These are phyloP conservation scores for Colletotrichum phormii DNA, from an alignment of 2,329 filamentous ascomycete species.

Conservation along the genomic window DNA sequence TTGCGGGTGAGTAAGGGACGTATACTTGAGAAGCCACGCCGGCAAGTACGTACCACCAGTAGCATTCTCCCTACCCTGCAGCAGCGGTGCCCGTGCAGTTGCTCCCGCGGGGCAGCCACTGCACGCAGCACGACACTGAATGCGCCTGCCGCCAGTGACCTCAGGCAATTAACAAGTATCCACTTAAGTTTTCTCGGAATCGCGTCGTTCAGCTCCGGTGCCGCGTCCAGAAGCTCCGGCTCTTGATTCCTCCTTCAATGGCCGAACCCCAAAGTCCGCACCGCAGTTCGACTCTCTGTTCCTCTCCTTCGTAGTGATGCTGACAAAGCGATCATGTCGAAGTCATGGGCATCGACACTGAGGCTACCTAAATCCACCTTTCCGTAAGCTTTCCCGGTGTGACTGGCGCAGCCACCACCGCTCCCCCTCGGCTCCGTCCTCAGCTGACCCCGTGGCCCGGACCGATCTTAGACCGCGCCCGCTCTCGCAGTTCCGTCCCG, in stretches of 20 bases:
- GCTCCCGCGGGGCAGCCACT: slow-evolving; percentile 10
- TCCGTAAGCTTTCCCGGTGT: slow-evolving; percentile 61
- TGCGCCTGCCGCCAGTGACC: neutral
- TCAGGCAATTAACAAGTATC: neutral
- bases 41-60: neutral
- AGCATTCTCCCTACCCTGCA: neutral
- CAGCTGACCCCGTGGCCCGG: slow-evolving; percentile 26
- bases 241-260: neutral
- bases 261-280: neutral
- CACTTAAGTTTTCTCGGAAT: slow-evolving; percentile 12
- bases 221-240: neutral
- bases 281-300: neutral
- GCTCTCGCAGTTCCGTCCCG: slow-evolving; percentile 58
- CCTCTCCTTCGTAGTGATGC: slow-evolving; percentile 28
- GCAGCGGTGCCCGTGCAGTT: slow-evolving; percentile 4
- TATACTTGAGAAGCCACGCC: neutral
- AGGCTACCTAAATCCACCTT: slow-evolving; percentile 81
- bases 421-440: slow-evolving; percentile 39
- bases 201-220: neutral
- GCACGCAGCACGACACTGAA: neutral
- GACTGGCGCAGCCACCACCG: neutral
- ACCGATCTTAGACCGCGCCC: slow-evolving; percentile 60
- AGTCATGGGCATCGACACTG: slow-evolving; percentile 79
- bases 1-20: neutral
- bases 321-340: slow-evolving; percentile 52